phyloP scores from a whole-genome alignment of 495 filamentous ascomycete species.

The Penicillium canescens region DNA sequence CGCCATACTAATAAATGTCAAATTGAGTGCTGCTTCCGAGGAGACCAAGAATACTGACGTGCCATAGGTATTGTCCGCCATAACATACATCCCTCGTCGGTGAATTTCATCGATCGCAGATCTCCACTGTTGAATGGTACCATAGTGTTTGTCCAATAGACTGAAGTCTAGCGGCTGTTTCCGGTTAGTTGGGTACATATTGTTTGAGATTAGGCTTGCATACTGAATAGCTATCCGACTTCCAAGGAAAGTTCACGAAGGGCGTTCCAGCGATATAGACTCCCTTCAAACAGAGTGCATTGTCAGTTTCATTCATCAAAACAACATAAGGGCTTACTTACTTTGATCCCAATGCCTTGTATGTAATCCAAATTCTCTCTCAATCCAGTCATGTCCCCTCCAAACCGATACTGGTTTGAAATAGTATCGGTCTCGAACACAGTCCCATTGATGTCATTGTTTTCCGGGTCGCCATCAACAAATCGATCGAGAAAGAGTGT shows the following conservation, averaged over 20 bases:
- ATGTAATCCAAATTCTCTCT: conserved; percentile 69
- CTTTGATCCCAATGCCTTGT: conserved; percentile 74
- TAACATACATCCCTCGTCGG: conserved; percentile 65
- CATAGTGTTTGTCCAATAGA: conserved; percentile 67
- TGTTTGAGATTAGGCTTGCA: too few species aligned
- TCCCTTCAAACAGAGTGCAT: conserved; percentile 34
- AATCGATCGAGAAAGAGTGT: conserved; percentile 69
- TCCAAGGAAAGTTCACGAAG: conserved; percentile 72
- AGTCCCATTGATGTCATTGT: conserved; percentile 70
- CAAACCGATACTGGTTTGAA: conserved; percentile 69
- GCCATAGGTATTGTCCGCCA: conserved; percentile 73
- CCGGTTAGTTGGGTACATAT: too few species aligned
- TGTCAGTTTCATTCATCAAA: too few species aligned
- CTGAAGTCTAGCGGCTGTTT: conserved; percentile 59
- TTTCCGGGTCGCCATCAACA: conserved; percentile 69
- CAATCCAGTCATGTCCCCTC: conserved; percentile 66
- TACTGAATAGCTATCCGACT: conserved; percentile 61
- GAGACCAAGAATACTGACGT: conserved; percentile 48
- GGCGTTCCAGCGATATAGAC: conserved; percentile 70
- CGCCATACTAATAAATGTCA: conserved; percentile 46
- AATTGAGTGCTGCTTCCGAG: neutral
- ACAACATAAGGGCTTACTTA: conserved; percentile 14
- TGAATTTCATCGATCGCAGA: conserved; percentile 64
- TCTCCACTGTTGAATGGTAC: conserved; percentile 63
- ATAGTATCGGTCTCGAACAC: conserved; percentile 66